These are phyloP conservation scores for Triadica sebifera DNA, from an alignment of 345 rosid genomes.

Conservation along the genomic window DNA sequence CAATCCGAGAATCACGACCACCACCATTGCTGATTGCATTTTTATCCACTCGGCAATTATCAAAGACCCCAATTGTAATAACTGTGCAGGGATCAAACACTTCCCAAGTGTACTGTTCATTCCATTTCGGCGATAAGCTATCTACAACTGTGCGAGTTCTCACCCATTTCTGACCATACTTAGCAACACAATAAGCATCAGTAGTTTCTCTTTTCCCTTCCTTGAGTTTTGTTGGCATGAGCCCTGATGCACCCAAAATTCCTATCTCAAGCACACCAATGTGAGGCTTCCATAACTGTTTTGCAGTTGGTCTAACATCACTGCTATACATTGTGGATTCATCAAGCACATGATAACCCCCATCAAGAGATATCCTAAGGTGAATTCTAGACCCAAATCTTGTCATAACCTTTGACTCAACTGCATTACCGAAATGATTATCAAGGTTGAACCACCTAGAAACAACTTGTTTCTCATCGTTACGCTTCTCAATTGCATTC, in stretches of 20 bases:
- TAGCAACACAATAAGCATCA: slow-evolving; percentile 69
- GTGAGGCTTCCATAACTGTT: slow-evolving; percentile 64
- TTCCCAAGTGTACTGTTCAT: slow-evolving; percentile 76
- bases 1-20: slow-evolving; percentile 50
- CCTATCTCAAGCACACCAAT: slow-evolving; percentile 76
- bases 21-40: slow-evolving; percentile 23
- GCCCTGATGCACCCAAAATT: slow-evolving; percentile 61
- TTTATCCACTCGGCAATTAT: slow-evolving; percentile 43
- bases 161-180: slow-evolving; percentile 78
- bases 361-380: slow-evolving; percentile 59
- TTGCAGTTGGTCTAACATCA: slow-evolving; percentile 57
- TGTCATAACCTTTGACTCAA: slow-evolving; percentile 29
- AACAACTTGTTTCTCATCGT: slow-evolving; percentile 48
- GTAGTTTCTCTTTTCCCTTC: slow-evolving; percentile 55
- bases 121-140: slow-evolving; percentile 64
- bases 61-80: slow-evolving; percentile 64
- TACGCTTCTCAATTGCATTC: slow-evolving; percentile 41
- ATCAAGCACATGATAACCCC: slow-evolving; percentile 70
- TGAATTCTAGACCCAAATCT: slow-evolving; percentile 62
- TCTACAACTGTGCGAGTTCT: slow-evolving; percentile 66
- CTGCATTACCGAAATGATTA: slow-evolving; percentile 33
- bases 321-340: slow-evolving; percentile 62
- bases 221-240: slow-evolving; percentile 56
- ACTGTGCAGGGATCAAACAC: slow-evolving; percentile 73
- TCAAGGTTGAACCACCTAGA: slow-evolving; percentile 71